A percentile compares a stretch with the other conserved stretches of the same genome.
Conservation (phyloP, 1,139 yeast genomes). For the Hansenula lynferdii region DNA sequence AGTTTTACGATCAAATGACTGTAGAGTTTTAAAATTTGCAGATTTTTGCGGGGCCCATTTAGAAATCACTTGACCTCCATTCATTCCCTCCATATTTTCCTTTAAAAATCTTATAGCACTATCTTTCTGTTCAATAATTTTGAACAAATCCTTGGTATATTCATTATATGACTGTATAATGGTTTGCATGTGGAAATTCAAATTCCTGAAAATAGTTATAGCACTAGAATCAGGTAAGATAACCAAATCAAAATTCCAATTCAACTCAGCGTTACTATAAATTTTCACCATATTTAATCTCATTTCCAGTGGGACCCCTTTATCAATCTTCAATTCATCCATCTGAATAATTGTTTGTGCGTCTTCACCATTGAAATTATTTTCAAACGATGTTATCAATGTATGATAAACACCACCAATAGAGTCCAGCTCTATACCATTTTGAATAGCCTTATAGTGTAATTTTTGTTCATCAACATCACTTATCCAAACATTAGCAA, state of each 20-base stretch:
- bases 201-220: constrained; percentile 14
- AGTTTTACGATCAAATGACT: constrained; percentile 8
- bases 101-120: constrained; percentile 19
- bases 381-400: constrained; percentile 10
- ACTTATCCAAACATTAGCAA: constrained; percentile 18
- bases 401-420: constrained; percentile 8
- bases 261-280: constrained; percentile 8
- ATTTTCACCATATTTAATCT: constrained; percentile 9
- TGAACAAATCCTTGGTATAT: constrained; percentile 14
- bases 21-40: constrained; percentile 13
- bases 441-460: constrained; percentile 11
- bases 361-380: constrained; percentile 10
- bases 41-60: constrained; percentile 27
- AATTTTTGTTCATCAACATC: constrained; percentile 14
- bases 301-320: constrained; percentile 15
- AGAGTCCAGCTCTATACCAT: constrained; percentile 14
- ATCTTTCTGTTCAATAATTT: constrained; percentile 17
- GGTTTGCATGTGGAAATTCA: constrained; percentile 18
- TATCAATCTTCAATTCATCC: constrained; percentile 11
- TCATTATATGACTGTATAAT: constrained; percentile 15
- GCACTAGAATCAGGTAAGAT: constrained; percentile 18
- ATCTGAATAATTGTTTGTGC: constrained; percentile 5
- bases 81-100: constrained; percentile 21
- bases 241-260: constrained; percentile 18
- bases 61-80: constrained; percentile 18